These are phyloP conservation scores for Vanderwaltozyma tropicalis DNA, from an alignment of 805 yeast genomes.

Conservation along the genomic window DNA sequence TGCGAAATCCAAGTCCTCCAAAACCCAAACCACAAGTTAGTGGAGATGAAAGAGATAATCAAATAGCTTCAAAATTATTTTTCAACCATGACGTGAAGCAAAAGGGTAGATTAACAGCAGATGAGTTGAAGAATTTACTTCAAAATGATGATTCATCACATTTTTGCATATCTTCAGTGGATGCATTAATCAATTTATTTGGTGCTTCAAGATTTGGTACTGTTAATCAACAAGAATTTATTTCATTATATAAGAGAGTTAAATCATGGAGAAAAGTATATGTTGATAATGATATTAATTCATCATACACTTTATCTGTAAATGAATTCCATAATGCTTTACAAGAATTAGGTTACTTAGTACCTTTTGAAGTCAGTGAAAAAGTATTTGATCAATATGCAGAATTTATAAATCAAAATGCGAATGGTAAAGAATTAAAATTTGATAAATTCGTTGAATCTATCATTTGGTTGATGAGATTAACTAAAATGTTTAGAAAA, in stretches of 20 bases:
- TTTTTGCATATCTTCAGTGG: conserved; percentile 28
- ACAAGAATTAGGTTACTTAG: conserved; percentile 26
- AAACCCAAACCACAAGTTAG: not conserved
- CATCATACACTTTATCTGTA: conserved; percentile 24
- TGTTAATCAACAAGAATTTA: conserved; percentile 24
- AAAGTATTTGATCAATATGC: conserved; percentile 29
- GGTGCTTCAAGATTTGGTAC: conserved; percentile 30
- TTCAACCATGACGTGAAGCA: conserved; percentile 24
- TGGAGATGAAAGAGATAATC: conserved; percentile 18
- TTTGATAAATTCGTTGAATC: conserved; percentile 79
- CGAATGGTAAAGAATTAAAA: conserved; percentile 36
- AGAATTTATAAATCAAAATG: conserved; percentile 21
- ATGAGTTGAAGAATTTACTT: conserved; percentile 26
- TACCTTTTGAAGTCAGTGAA: conserved; percentile 28
- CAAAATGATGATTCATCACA: conserved; percentile 28
- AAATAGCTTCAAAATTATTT: conserved; percentile 24
- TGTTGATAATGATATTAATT: conserved; percentile 28
- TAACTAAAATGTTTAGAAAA: conserved; percentile 69
- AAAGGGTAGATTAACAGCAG: conserved; percentile 25
- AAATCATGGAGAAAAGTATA: conserved; percentile 29
- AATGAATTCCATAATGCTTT: conserved; percentile 27
- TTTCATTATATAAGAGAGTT: conserved; percentile 26
- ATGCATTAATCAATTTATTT: conserved; percentile 26
- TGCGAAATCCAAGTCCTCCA: conserved; percentile 6
- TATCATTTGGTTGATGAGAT: conserved; percentile 62